phyloP scores from a whole-genome alignment of 2,329 filamentous ascomycete genomes.

The Fusarium cyanostomum region DNA sequence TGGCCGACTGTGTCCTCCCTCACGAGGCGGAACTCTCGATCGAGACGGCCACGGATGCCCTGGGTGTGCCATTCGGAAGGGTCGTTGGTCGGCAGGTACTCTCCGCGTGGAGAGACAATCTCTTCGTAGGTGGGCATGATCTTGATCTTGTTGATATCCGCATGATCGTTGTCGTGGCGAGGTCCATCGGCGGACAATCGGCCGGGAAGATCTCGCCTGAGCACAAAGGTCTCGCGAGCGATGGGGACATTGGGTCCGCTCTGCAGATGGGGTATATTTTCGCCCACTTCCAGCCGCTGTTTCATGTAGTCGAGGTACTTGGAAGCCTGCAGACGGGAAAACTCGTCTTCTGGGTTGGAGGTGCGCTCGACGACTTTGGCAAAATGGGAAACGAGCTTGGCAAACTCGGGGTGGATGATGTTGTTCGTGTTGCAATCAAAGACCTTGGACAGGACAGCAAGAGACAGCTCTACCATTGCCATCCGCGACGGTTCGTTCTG shows the following conservation, averaged over 20 bases:
- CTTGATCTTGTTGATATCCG: background rate
- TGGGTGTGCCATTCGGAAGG: conserved; percentile 43
- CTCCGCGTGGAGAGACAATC: background rate
- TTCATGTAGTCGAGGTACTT: conserved; percentile 5
- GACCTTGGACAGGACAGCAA: background rate
- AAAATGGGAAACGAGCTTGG: background rate
- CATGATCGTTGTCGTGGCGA: background rate
- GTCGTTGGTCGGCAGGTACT: background rate
- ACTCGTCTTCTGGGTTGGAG: background rate
- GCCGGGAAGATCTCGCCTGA: background rate
- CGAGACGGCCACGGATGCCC: conserved; percentile 59
- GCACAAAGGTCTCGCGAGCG: background rate
- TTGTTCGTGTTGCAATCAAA: conserved; percentile 5
- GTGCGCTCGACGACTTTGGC: background rate
- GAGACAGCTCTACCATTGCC: background rate
- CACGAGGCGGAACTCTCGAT: conserved; percentile 64
- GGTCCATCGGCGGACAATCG: background rate
- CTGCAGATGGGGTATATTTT: background rate
- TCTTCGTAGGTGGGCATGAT: conserved; percentile 7
- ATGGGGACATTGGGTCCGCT: background rate
- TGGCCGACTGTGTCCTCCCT: conserved; percentile 65
- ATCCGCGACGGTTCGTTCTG: background rate
- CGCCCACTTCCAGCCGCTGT: background rate
- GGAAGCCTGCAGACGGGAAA: background rate
- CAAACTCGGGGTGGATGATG: background rate